Conservation (phyloP, 2,329 filamentous ascomycete genomes). For the Penicillium sp. region DNA sequence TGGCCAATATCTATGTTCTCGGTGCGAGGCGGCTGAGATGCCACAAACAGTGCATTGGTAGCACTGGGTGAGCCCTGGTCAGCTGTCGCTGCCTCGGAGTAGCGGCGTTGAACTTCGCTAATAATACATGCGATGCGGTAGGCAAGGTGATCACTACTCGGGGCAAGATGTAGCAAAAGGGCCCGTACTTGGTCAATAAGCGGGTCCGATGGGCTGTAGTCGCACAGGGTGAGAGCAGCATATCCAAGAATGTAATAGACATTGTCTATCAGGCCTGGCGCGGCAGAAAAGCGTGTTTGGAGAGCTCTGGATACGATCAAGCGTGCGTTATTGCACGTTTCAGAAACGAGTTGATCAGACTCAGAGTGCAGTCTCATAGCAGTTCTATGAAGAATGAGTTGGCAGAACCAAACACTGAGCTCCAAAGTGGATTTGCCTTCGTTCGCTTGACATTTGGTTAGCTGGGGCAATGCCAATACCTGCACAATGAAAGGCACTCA, state of each 20-base stretch:
- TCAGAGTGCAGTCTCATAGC: slow-evolving; percentile 32
- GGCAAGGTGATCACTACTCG: slow-evolving; percentile 38
- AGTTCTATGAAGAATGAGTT: slow-evolving; percentile 40
- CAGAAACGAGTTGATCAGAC: slow-evolving; percentile 29
- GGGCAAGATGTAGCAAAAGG: slow-evolving; percentile 38
- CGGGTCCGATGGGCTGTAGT: slow-evolving; percentile 37
- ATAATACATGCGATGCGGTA: slow-evolving; percentile 39
- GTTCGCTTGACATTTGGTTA: slow-evolving; percentile 24
- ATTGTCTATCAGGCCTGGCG: slow-evolving; percentile 35
- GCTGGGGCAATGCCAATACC: not conserved
- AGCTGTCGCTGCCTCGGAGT: slow-evolving; percentile 24
- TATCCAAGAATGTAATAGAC: slow-evolving; percentile 40
- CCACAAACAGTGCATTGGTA: slow-evolving; percentile 17
- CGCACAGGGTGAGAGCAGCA: slow-evolving; percentile 40
- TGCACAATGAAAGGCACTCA: slow-evolving; percentile 13
- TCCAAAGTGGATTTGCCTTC: slow-evolving; percentile 36
- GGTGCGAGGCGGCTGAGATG: slow-evolving; percentile 16
- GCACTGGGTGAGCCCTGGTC: slow-evolving; percentile 26
- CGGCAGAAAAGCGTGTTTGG: slow-evolving; percentile 36
- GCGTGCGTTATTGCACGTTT: slow-evolving; percentile 35
- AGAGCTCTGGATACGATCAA: slow-evolving; percentile 36
- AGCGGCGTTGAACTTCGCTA: slow-evolving; percentile 35
- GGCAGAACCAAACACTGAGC: slow-evolving; percentile 40
- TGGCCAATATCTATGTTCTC: slow-evolving; percentile 28
- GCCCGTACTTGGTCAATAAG: slow-evolving; percentile 39